Conservation (phyloP, 805 yeast genomes). For the Candida ponderosae region DNA sequence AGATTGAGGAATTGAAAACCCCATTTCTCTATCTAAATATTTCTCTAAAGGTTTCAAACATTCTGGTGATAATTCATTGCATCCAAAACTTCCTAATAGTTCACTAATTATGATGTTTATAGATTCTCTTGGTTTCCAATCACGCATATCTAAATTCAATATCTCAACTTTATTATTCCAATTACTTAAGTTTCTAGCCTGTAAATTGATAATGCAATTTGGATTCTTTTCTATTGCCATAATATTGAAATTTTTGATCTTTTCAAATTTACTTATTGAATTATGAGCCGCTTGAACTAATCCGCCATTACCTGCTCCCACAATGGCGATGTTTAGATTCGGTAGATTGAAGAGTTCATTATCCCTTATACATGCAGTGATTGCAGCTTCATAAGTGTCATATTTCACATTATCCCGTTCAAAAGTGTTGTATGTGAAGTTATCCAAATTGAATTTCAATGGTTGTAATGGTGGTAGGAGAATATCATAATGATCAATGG, state of each 20-base stretch:
- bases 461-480: constrained; percentile 67
- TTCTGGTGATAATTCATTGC: constrained; percentile 87
- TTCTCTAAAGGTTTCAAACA: constrained; percentile 42
- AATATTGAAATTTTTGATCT: constrained; percentile 22
- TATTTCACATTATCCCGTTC: constrained; percentile 70
- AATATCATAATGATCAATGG: constrained; percentile 19
- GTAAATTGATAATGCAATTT: constrained; percentile 45
- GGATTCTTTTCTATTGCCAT: constrained; percentile 70
- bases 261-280: constrained; percentile 28
- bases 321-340: constrained; percentile 40
- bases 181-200: constrained; percentile 35
- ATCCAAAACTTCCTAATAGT: constrained; percentile 84
- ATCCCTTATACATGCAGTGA: constrained; percentile 41
- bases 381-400: constrained; percentile 57
- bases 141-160: constrained; percentile 51
- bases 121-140: constrained; percentile 32
- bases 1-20: constrained; percentile 55
- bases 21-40: constrained; percentile 29
- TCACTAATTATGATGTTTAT: constrained; percentile 70
- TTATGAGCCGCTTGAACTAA: constrained; percentile 47
- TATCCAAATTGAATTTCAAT: constrained; percentile 44
- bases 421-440: constrained; percentile 57
- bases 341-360: constrained; percentile 10
- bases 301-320: constrained; percentile 90
- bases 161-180: constrained; percentile 52